A percentile compares a stretch with the other conserved stretches of the same genome.
phyloP scores from a whole-genome alignment of 306 rosid species.

The peach (Prunus persica) region DNA sequence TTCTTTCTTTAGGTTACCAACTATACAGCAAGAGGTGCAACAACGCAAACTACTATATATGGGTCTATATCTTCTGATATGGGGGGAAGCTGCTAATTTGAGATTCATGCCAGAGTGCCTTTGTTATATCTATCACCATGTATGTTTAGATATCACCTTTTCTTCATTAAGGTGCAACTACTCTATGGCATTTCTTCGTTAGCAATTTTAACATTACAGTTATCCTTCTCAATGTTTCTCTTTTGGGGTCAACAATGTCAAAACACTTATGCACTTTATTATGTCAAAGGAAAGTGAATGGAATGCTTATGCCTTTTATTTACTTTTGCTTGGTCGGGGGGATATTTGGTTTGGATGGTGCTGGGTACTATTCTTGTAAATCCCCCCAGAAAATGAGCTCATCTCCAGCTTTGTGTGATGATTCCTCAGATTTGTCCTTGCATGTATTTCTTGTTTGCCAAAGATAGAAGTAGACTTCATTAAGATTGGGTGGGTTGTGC shows the following conservation, averaged over 20 bases:
- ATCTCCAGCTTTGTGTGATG: no score
- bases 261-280: neutral
- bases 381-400: no score
- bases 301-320: neutral
- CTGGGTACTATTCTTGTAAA: no score
- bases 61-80: slow-evolving; percentile 95
- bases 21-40: slow-evolving; percentile 98
- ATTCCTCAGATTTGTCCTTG: no score
- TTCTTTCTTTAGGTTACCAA: slow-evolving; percentile 76
- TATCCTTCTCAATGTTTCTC: neutral
- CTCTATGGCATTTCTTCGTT: neutral
- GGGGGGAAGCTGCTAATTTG: slow-evolving; percentile 99
- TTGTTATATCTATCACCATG: slow-evolving; percentile 97
- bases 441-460: no score
- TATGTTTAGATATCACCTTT: slow-evolving; percentile 26
- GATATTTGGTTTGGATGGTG: neutral
- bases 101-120: slow-evolving; percentile 99
- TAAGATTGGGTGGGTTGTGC: no score
- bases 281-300: neutral
- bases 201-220: neutral
- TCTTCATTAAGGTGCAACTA: neutral
- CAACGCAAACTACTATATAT: slow-evolving; percentile 93
- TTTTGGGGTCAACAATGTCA: neutral
- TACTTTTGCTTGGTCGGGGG: neutral
- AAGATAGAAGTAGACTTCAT: no score